Evolutionary conservation across 1,139 yeast genomes (phyloP).

Genomic region (Lodderomyces oxycetoniae): DNA sequence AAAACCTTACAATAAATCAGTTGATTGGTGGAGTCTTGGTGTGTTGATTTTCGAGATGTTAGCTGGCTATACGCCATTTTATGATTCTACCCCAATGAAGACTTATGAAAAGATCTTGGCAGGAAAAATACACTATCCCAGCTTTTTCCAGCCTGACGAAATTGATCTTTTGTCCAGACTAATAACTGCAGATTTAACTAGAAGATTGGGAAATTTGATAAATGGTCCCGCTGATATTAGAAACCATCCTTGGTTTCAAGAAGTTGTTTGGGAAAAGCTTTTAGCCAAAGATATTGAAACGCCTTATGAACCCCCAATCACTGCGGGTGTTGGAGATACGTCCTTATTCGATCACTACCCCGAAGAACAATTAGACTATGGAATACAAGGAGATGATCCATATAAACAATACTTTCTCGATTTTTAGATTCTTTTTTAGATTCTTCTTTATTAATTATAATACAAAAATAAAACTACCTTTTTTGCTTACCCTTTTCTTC

Average conservation of each 20-base stretch:
- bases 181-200: slow-evolving; percentile 52
- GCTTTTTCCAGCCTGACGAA: slow-evolving; percentile 48
- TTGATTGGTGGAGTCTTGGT: slow-evolving; percentile 65
- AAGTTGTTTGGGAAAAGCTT: slow-evolving; percentile 58
- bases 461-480: no score
- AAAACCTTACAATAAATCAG: slow-evolving; percentile 58
- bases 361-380: slow-evolving; percentile 55
- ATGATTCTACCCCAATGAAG: slow-evolving; percentile 58
- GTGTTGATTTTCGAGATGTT: slow-evolving; percentile 58
- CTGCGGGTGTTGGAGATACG: slow-evolving; percentile 60
- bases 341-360: slow-evolving; percentile 59
- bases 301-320: slow-evolving; percentile 61
- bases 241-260: slow-evolving; percentile 55
- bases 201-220: slow-evolving; percentile 53
- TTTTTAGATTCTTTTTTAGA: slow-evolving; percentile 34
- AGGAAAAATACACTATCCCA: slow-evolving; percentile 49
- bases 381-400: slow-evolving; percentile 46
- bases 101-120: slow-evolving; percentile 56
- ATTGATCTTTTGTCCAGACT: slow-evolving; percentile 46
- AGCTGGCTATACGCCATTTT: slow-evolving; percentile 60
- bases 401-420: slow-evolving; percentile 48
- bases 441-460: no score
- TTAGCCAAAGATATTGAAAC: slow-evolving; percentile 56
- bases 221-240: slow-evolving; percentile 57
- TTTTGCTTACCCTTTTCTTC: slow-evolving; percentile 4